These are phyloP conservation scores for Diplodia mutila DNA, from an alignment of 2,329 filamentous ascomycete species.

Conservation along the genomic window DNA sequence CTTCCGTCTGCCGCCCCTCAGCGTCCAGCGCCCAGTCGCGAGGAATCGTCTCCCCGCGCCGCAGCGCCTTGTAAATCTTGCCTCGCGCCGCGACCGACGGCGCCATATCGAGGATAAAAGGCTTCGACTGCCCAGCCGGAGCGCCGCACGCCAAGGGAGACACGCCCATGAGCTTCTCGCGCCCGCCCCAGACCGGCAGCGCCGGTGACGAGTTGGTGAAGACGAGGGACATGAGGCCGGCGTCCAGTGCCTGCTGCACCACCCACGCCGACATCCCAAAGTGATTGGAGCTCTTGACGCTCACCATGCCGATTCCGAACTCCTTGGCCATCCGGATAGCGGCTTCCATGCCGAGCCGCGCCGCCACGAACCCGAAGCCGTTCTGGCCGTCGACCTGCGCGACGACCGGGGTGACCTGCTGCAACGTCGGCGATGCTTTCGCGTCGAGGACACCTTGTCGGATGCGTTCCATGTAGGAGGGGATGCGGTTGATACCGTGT, in stretches of 20 bases:
- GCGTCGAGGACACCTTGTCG: conserved; percentile 70
- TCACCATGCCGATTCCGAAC: conserved; percentile 75
- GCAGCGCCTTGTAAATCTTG: conserved; percentile 71
- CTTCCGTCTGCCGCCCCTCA: conserved; percentile 70
- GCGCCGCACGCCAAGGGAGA: conserved; percentile 77
- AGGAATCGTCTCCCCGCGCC: conserved; percentile 71
- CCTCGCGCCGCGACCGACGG: conserved; percentile 71
- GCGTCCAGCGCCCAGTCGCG: conserved; percentile 74
- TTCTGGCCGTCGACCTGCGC: conserved; percentile 70
- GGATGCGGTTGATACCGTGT: conserved; percentile 77
- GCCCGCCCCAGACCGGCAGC: conserved; percentile 71
- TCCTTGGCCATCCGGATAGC: conserved; percentile 68
- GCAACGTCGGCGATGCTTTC: conserved; percentile 60
- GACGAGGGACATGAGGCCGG: conserved; percentile 64
- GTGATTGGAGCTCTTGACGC: conserved; percentile 77
- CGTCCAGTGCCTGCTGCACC: conserved; percentile 76
- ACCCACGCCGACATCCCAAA: conserved; percentile 85
- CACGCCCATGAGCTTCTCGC: conserved; percentile 71
- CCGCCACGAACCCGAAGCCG: conserved; percentile 75
- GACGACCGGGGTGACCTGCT: conserved; percentile 70
- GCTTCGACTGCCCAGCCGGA: conserved; percentile 61
- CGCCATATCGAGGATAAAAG: conserved; percentile 78
- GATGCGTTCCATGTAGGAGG: conserved; percentile 75
- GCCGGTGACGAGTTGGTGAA: conserved; percentile 69
- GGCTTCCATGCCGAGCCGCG: conserved; percentile 65